Base-by-base conservation (phyloP, 257 asterid genomes). In the Solanum habrochaites region DNA sequence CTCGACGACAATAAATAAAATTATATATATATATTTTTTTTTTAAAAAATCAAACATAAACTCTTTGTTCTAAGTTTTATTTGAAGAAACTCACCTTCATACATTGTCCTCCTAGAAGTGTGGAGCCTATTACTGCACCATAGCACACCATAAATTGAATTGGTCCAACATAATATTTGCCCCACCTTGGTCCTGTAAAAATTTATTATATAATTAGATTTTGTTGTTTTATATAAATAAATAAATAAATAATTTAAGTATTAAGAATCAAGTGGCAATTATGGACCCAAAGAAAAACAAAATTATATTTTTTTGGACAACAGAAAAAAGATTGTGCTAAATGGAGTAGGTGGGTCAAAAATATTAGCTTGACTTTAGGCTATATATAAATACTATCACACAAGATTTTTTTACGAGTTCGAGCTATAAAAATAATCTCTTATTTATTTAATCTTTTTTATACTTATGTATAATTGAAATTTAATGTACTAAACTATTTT, bases 41-140 rank as follows among this genome's bases (percentile, higher is more conserved):
- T n/a, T n/a, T n/a, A n/a, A n/a, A n/a, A n/a, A n/a, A n/a, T n/a
- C n/a, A n/a, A n/a, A n/a, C 3, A 2, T 32, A 32, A 32, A 32
- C 35, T 32, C 35, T 32, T 32, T 69, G 12, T 0, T 11, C 80
- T 35, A 42, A 42, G n/a, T 78, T 43, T 43, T 8, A 45, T 10
- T 85, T 60, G n/a, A 39, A 32, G 5, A 27, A 31, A 84, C 82
- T 35, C 9, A 95, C 98, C 98, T 96, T 96, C 87, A 95, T 88
- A 92, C 99, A 96, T 37, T 96, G 98, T 43, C 98, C 99, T 72
- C 98, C 99, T 83, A 96, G 83, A n/a, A 96, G 98, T 83, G 95
- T 95, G 43, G 86, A 91, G 6, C 94, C 99, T 32, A 96, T 95
- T 0, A 96, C 99, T 15, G 97, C 98, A 87, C 99, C 99, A 72